Conservation (phyloP, 768 basidiomycete species). For the Phylloporus sp. region DNA sequence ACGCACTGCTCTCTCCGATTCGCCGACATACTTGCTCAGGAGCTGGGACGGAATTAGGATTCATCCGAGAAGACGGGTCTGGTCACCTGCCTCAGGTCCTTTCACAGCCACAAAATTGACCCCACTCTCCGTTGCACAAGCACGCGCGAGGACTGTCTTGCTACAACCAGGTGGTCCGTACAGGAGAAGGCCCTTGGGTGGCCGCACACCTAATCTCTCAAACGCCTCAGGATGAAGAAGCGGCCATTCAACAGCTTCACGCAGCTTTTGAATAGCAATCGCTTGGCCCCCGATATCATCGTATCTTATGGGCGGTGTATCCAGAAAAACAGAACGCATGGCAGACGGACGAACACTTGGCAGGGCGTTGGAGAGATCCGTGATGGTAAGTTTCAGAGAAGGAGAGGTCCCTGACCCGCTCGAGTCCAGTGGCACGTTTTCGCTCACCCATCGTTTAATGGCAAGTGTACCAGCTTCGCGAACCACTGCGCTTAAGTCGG, state of each 20-base stretch:
- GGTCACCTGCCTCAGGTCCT: conserved; percentile 79
- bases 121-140: conserved; percentile 89
- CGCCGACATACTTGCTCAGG: conserved; percentile 94
- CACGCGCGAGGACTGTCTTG: conserved; percentile 90
- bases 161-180: conserved; percentile 98
- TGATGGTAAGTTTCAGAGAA: conserved; percentile 43
- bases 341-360: conserved; percentile 86
- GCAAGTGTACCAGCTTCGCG: conserved; percentile 90
- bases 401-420: conserved; percentile 5
- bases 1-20: conserved; percentile 91
- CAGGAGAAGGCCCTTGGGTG: conserved; percentile 85
- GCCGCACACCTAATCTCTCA: conserved; percentile 77
- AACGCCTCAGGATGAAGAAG: conserved; percentile 84
- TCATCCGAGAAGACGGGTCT: background rate
- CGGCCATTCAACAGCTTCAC: conserved; percentile 95
- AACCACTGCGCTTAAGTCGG: conserved; percentile 88
- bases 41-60: conserved; percentile 48
- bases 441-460: conserved; percentile 75
- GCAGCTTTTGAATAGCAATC: conserved; percentile 75
- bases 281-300: conserved; percentile 88
- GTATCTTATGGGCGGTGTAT: conserved; percentile 78
- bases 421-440: conserved; percentile 6
- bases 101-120: conserved; percentile 97
- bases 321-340: conserved; percentile 89
- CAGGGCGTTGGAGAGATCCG: conserved; percentile 69